Conservation (phyloP, 163 green algal species). For the Prototheca stagnorum region DNA sequence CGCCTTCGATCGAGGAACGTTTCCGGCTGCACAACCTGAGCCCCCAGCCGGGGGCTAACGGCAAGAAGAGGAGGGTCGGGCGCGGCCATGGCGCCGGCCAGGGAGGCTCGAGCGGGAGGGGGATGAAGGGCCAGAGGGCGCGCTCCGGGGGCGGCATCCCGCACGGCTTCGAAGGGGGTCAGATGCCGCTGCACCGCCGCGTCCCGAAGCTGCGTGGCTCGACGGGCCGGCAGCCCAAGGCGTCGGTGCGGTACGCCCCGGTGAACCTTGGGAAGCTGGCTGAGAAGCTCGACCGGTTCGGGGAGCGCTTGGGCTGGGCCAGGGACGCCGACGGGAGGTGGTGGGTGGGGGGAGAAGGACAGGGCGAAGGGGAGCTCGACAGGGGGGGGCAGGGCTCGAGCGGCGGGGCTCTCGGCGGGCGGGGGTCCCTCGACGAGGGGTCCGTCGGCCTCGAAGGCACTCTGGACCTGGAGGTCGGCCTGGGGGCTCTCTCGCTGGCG, state of each 20-base stretch:
- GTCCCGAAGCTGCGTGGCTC: slow-evolving; percentile 98
- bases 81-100: slow-evolving; percentile 72
- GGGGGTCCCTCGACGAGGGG: slow-evolving; percentile 82
- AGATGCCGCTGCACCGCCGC: slow-evolving; percentile 88
- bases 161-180: slow-evolving; percentile 92
- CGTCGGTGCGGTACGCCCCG: background rate
- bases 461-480: slow-evolving; percentile 57
- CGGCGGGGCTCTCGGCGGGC: too few relatives aligned
- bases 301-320: background rate
- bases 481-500: slow-evolving; percentile 68
- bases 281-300: background rate
- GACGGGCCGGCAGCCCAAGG: slow-evolving; percentile 32
- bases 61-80: slow-evolving; percentile 72
- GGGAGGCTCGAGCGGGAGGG: slow-evolving; percentile 81
- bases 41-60: slow-evolving; percentile 62
- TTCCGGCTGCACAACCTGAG: slow-evolving; percentile 82
- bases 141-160: slow-evolving; percentile 59
- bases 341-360: slow-evolving; percentile 65
- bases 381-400: too few relatives aligned
- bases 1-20: slow-evolving; percentile 40
- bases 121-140: slow-evolving; percentile 93
- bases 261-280: background rate
- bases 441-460: slow-evolving; percentile 22
- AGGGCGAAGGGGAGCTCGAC: too few relatives aligned
- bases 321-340: slow-evolving; percentile 57